phyloP scores from a whole-genome alignment of 768 basidiomycete species.

The Tricholoma hemisulphureum region DNA sequence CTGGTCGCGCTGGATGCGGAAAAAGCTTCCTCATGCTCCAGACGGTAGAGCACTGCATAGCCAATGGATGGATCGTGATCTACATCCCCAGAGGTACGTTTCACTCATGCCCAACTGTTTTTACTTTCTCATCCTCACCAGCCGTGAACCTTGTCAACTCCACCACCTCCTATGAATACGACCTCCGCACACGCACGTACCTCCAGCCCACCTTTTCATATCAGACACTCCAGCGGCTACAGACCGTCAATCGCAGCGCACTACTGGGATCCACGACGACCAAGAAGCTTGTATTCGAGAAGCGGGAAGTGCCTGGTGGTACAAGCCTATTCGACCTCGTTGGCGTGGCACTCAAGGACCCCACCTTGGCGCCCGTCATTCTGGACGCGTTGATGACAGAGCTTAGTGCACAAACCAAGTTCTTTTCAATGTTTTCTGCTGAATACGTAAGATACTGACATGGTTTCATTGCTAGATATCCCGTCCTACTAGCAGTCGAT shows the following conservation, averaged over 20 bases:
- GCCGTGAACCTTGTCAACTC: slow-evolving; percentile 64
- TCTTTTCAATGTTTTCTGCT: slow-evolving; percentile 19
- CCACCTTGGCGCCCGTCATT: slow-evolving; percentile 50
- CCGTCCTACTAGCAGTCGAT: slow-evolving; percentile 82
- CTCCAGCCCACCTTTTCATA: slow-evolving; percentile 65
- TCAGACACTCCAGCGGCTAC: slow-evolving; percentile 61
- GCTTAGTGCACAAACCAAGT: slow-evolving; percentile 66
- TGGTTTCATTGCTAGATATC: slow-evolving; percentile 45
- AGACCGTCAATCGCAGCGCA: slow-evolving; percentile 52
- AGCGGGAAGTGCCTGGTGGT: slow-evolving; percentile 46
- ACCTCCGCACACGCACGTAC: slow-evolving; percentile 74
- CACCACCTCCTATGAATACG: slow-evolving; percentile 69
- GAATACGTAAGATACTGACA: not conserved
- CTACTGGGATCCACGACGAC: slow-evolving; percentile 43
- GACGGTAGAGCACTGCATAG: slow-evolving; percentile 63
- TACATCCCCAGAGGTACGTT: slow-evolving; percentile 76
- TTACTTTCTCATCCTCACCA: slow-evolving; percentile 5
- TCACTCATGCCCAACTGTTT: not conserved
- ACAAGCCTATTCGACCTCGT: slow-evolving; percentile 55
- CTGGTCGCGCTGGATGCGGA: slow-evolving; percentile 73
- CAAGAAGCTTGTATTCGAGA: slow-evolving; percentile 46
- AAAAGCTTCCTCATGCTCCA: slow-evolving; percentile 82
- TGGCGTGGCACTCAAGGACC: slow-evolving; percentile 54
- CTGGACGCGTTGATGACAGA: slow-evolving; percentile 59
- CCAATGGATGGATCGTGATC: slow-evolving; percentile 74